These are phyloP conservation scores for Capsicum baccatum DNA, from an alignment of 257 asterid genomes.

Conservation along the genomic window DNA sequence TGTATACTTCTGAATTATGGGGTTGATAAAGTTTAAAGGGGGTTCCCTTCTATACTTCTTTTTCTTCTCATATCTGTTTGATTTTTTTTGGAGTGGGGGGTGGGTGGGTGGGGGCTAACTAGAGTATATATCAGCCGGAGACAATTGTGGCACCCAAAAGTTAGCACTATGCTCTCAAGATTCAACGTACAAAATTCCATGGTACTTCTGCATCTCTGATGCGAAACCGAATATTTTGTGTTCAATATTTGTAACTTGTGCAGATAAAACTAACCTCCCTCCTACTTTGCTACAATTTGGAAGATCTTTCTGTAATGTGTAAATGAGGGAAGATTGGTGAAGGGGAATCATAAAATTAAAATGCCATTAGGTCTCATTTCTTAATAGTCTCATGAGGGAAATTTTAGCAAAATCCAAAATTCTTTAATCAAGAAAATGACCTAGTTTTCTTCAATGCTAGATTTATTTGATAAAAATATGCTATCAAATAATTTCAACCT, in stretches of 20 bases:
- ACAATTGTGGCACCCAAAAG: background rate
- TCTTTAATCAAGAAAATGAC: background rate
- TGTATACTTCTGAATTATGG: background rate
- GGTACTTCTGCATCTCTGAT: conserved; percentile 13
- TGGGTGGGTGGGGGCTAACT: no score
- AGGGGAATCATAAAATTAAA: background rate
- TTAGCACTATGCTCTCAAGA: background rate
- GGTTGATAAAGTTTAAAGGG: background rate
- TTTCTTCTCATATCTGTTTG: conserved; percentile 11
- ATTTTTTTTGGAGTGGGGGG: background rate
- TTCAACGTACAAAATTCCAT: background rate
- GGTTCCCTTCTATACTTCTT: background rate
- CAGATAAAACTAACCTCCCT: conserved; percentile 5
- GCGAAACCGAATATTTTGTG: conserved; percentile 21
- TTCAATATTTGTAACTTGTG: background rate
- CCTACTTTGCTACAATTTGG: background rate
- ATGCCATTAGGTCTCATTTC: conserved; percentile 15
- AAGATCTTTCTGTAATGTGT: background rate
- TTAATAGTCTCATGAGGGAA: background rate
- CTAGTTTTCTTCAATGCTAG: background rate
- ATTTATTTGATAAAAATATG: conserved; percentile 18
- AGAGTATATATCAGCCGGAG: background rate
- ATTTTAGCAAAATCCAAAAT: background rate
- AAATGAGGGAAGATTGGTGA: background rate
- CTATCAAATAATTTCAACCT: background rate